Percentiles rank a stretch among this genome's conserved stretches.
phyloP scores from a whole-genome alignment of 495 filamentous ascomycete genomes.

The Penicillium lividum region DNA sequence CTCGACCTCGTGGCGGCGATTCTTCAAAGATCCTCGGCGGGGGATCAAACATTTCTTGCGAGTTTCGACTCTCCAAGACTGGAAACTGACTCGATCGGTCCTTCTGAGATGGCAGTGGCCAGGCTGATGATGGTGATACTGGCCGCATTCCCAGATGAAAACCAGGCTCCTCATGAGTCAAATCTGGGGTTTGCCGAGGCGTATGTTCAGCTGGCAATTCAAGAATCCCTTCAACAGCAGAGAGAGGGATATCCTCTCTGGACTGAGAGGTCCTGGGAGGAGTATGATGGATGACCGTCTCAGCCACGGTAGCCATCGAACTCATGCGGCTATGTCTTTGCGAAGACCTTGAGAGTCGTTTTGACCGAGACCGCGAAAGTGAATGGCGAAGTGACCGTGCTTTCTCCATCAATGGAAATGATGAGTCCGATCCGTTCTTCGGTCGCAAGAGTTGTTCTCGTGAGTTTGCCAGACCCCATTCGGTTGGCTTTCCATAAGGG shows the following conservation, averaged over 20 bases:
- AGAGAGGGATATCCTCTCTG: constrained; percentile 37
- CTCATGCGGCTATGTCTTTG: constrained; percentile 27
- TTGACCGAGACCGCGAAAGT: constrained; percentile 33
- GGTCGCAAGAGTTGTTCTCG: constrained; percentile 36
- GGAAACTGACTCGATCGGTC: constrained; percentile 32
- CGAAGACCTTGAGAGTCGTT: constrained; percentile 26
- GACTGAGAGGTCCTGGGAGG: constrained; percentile 17
- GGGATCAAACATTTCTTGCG: constrained; percentile 18
- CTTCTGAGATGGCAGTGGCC: constrained; percentile 28
- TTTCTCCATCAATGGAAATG: constrained; percentile 30
- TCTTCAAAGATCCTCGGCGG: constrained; percentile 26
- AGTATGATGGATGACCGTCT: constrained; percentile 18
- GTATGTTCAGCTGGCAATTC: constrained; percentile 45
- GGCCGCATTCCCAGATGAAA: constrained; percentile 36
- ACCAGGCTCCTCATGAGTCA: constrained; percentile 25
- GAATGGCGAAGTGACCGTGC: constrained; percentile 35
- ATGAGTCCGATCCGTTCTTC: constrained; percentile 27
- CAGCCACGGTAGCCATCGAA: constrained; percentile 36
- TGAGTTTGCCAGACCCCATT: constrained; percentile 48
- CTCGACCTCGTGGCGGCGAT: constrained; percentile 30
- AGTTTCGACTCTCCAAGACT: constrained; percentile 24
- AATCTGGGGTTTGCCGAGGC: constrained; percentile 45
- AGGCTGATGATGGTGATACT: constrained; percentile 28
- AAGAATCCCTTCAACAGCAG: constrained; percentile 42
- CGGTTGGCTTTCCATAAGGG: constrained; percentile 40